Evolutionary conservation across 495 filamentous ascomycete genomes (phyloP).

Genomic region (Opeltia flavorubescens): DNA sequence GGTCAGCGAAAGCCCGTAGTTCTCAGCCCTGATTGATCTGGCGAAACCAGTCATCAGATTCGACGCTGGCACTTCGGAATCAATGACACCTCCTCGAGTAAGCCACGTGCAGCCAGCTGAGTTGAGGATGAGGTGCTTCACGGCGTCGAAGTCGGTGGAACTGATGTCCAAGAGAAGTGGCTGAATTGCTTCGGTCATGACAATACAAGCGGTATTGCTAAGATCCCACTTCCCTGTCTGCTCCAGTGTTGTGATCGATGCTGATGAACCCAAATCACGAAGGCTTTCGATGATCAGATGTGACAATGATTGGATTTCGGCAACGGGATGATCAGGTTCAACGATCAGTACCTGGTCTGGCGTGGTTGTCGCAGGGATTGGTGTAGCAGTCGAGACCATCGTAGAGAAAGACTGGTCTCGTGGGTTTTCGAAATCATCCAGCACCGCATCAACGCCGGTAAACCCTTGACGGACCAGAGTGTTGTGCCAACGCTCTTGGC

Average conservation of each 20-base stretch:
- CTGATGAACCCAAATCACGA: no score
- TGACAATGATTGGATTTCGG: no score
- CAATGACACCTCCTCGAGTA: slow-evolving; percentile 12
- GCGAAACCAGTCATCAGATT: slow-evolving; percentile 13
- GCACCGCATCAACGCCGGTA: no score
- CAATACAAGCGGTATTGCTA: slow-evolving; percentile 1
- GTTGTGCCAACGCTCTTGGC: no score
- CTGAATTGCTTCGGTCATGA: slow-evolving; percentile 2
- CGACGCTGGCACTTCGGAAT: slow-evolving; percentile 4
- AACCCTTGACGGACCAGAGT: no score
- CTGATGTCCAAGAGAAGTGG: neutral
- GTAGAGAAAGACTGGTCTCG: no score
- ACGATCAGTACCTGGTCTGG: no score
- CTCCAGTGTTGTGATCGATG: neutral
- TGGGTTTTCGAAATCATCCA: no score
- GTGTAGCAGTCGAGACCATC: no score
- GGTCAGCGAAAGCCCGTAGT: slow-evolving; percentile 5
- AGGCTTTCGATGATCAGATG: no score
- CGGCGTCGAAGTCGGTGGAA: neutral
- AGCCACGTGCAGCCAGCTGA: slow-evolving; percentile 15
- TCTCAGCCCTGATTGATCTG: slow-evolving; percentile 14
- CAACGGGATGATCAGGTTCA: no score
- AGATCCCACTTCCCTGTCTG: slow-evolving; percentile 2
- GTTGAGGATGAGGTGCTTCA: neutral
- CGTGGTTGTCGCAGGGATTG: no score